These are phyloP conservation scores for Coccomyxa subellipsoidea DNA, from an alignment of 163 green algal species.

Conservation along the genomic window DNA sequence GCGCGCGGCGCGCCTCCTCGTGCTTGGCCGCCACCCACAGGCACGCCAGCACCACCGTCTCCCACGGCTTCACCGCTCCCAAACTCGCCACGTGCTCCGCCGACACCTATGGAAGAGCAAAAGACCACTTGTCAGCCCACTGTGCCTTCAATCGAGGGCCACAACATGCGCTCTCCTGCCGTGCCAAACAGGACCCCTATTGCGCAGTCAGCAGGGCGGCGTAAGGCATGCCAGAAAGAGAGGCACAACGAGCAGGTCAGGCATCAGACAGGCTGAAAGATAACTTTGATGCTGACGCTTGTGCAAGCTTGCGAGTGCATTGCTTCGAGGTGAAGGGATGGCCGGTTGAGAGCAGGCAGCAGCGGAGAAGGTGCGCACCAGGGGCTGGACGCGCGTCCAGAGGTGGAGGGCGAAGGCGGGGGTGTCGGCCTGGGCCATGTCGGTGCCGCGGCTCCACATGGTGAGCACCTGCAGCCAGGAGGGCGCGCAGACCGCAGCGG, in stretches of 20 bases:
- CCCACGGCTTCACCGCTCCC: not conserved
- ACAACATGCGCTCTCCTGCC: too few species aligned
- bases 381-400: conserved; percentile 4
- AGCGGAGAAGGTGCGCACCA: not conserved
- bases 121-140: not conserved
- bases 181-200: too few species aligned
- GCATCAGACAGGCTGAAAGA: too few species aligned
- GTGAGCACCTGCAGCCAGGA: conserved; percentile 3
- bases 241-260: too few species aligned
- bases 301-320: not conserved
- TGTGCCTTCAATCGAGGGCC: too few species aligned
- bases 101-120: not conserved
- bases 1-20: not conserved
- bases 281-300: too few species aligned
- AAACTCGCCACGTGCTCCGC: not conserved
- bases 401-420: conserved; percentile 3
- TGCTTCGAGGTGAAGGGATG: not conserved
- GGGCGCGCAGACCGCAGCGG: not conserved
- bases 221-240: too few species aligned
- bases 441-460: conserved; percentile 3
- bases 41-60: conserved; percentile 3
- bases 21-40: conserved; percentile 16
- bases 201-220: too few species aligned
- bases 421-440: not conserved
- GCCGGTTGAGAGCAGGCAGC: not conserved